Evolutionary conservation across 2,329 filamentous ascomycete genomes (phyloP), one percentile per base, ranked within the genome.

Genomic region (Claviceps humidiphila): DNA sequence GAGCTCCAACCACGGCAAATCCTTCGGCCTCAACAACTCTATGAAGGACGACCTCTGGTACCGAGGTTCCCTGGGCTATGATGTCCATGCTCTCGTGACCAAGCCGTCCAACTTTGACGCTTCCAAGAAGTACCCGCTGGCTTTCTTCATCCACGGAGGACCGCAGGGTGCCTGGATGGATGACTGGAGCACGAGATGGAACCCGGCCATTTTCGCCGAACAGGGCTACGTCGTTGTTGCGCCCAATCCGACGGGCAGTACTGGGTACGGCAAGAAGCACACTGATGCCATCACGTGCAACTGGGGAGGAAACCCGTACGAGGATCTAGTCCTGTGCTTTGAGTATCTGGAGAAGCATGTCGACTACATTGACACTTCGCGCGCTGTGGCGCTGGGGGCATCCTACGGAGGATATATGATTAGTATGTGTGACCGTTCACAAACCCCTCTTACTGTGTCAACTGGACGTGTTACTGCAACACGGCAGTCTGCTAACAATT

Each of bases 251-350:
- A 93, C 87, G 0, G 89, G 89, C 17, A 87, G 81, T 60, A 89
- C 87, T 5, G 85, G 87, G 3, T 95, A 89, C 60, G 89, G 89
- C 5, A 85, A 91, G 69, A 76, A 77, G 37, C 78, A 91, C 52
- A 81, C 82, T 37, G 82, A 95, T 63, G 84, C 81, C 0, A 95
- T 96, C 61, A 74, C 79, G 49, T 75, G 81, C 52, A 76, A 94
- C 57, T 95, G 90, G 90, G 90, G 89, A 56, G 87, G 88, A 5
- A 75, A 80, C 40, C 90, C 90, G 0, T 96, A 95, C 64, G 68
- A 86, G 34, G 90, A 96, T 62, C 74, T 96, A 17, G 86, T 85
- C 30, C 81, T 83, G 55, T 84, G 83, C 55, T 88, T 89, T 63
- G 83, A 91, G 58, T 81, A 87, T 65, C 77, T 95, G 46, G 75